Percentiles rank a stretch among this genome's conserved stretches.
These are phyloP conservation scores for Trichoderma simmonsii DNA, from an alignment of 2,329 filamentous ascomycete species.

Conservation along the genomic window DNA sequence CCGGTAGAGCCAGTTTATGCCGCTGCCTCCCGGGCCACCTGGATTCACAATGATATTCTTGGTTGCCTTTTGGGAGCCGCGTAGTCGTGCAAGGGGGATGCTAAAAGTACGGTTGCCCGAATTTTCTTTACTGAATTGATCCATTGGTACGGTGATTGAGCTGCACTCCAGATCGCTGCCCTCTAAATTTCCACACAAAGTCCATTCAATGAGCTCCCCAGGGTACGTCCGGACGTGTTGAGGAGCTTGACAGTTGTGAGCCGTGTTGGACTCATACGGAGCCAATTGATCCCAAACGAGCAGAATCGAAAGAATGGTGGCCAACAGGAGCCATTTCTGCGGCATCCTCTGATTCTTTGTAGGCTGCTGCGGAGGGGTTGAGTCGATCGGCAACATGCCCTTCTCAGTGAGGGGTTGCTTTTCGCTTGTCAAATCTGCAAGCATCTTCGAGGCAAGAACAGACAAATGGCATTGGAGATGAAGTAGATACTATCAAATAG, in stretches of 20 bases:
- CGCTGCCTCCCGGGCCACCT: conserved; percentile 47
- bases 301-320: neutral
- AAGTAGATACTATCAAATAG: neutral
- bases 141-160: conserved; percentile 43
- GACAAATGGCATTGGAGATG: neutral
- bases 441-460: neutral
- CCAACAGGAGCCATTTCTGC: neutral
- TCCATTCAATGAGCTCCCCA: conserved; percentile 40
- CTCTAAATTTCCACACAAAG: conserved; percentile 37
- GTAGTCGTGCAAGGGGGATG: neutral
- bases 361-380: neutral
- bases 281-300: neutral
- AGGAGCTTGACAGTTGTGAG: neutral
- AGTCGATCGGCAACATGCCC: neutral
- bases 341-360: neutral
- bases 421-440: neutral
- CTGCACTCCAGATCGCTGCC: conserved; percentile 40
- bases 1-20: conserved; percentile 31
- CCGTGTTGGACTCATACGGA: neutral
- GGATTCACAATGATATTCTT: conserved; percentile 44
- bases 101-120: conserved; percentile 28
- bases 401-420: neutral
- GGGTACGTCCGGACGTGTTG: conserved; percentile 23
- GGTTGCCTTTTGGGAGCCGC: conserved; percentile 29
- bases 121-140: conserved; percentile 40